A percentile compares a stretch with the other conserved stretches of the same genome.
Conservation (phyloP, 306 rosid genomes). For the Medicago lupulina region DNA sequence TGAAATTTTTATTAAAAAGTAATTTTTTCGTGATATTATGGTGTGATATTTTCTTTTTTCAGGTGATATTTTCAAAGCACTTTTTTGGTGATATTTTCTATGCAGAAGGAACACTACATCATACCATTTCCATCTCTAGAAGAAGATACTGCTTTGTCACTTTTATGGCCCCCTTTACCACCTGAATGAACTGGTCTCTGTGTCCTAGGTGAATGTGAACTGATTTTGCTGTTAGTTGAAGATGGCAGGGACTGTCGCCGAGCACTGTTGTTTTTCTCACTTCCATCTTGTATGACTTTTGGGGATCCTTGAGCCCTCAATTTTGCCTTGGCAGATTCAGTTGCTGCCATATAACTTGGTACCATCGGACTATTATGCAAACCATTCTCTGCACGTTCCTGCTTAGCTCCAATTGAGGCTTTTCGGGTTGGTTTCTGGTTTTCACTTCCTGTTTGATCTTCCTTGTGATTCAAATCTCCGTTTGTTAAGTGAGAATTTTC, state of each 20-base stretch:
- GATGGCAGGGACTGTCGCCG: constrained; percentile 95
- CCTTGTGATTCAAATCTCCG: constrained; percentile 69
- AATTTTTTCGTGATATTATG: not conserved
- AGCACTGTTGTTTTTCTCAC: constrained; percentile 60
- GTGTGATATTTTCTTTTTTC: not conserved
- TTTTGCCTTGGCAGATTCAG: constrained; percentile 98
- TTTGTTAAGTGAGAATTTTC: constrained; percentile 57
- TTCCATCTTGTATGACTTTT: constrained; percentile 68
- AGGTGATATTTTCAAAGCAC: constrained; percentile 6
- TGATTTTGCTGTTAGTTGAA: constrained; percentile 71
- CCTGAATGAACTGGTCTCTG: constrained; percentile 77
- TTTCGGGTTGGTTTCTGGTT: constrained; percentile 74
- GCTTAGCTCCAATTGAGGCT: constrained; percentile 66
- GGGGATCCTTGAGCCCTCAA: constrained; percentile 96
- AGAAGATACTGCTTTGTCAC: constrained; percentile 55
- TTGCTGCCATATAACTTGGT: constrained; percentile 98
- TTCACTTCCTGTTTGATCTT: constrained; percentile 65
- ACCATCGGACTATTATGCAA: constrained; percentile 71
- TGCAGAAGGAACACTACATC: constrained; percentile 33
- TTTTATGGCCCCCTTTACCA: constrained; percentile 71
- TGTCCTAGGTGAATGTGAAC: constrained; percentile 90
- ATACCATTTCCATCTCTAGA: constrained; percentile 85
- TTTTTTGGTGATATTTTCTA: not conserved
- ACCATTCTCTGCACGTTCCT: constrained; percentile 79
- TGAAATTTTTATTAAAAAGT: not conserved